Evolutionary conservation across 1,284 basidiomycete genomes (phyloP), one percentile per base, ranked within the genome.

Genomic region (Sanghuangporus sanghuang): DNA sequence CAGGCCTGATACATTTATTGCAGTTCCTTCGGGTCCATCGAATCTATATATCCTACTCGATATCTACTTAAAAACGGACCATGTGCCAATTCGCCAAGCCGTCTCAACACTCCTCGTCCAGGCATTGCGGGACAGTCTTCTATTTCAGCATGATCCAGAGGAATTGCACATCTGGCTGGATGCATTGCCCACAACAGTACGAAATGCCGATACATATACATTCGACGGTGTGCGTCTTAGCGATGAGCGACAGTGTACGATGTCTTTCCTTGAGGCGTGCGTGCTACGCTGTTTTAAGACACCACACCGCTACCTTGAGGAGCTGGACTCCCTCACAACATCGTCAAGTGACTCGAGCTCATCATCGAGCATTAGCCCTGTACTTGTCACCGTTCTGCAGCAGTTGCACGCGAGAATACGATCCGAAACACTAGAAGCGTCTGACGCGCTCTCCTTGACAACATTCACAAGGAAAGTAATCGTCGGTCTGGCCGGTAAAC

Each of bases 221-320:
- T 80, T 79, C 0, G 84, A 87, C 63, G 84, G 81, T 2, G 77
- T 81, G 0, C 73, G 77, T 6, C 75, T 89, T 46, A 79, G 78
- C 0, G 85, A 85, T 64, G 92, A 90, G 71, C 74, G 76, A 54
- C 81, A 81, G 9, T 76, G 81, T 42, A 81, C 95, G 2, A 77
- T 92, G 3, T 70, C 77, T 0, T 95, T 97, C 75, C 68, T 97
- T 12, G 95, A 98, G 69, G 92, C 95, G 54, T 96, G 93, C 70
- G 78, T 92, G 6, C 87, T 90, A 62, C 83, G 93, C n/a, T 94
- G 89, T 68, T 71, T 89, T 67, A 95, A 92, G 75, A 91, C 89
- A 0, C 92, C 94, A 0, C 93, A 96, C 73, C 84, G 87, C 42
- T 98, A 97, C 72, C 81, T 96, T 61, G 95, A 98, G 70, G 86